Evolutionary conservation across 1,284 basidiomycete genomes (phyloP).

Genomic region (Quambalaria eucalypti): DNA sequence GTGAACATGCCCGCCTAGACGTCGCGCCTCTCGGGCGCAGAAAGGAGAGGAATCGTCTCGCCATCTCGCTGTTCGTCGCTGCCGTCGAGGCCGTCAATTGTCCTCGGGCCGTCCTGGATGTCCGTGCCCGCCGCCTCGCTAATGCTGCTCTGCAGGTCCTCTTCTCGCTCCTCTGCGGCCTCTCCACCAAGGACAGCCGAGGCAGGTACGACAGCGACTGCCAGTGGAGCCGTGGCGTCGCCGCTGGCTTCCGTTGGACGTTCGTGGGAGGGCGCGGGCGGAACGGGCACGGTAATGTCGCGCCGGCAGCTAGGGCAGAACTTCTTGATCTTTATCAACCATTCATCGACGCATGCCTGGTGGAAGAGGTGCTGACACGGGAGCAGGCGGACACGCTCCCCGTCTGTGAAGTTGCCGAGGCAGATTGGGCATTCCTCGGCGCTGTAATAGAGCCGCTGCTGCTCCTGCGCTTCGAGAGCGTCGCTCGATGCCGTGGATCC

Average conservation of each 20-base stretch:
- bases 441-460: constrained; percentile 3
- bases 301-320: constrained; percentile 46
- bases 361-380: constrained; percentile 46
- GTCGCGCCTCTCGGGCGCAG: too few species aligned
- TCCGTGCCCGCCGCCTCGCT: too few species aligned
- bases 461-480: not conserved
- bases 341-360: constrained; percentile 40
- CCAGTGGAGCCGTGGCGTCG: not conserved
- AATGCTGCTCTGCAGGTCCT: too few species aligned
- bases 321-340: constrained; percentile 39
- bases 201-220: not conserved
- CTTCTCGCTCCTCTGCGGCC: not conserved
- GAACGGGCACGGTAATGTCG: constrained; percentile 34
- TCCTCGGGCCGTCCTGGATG: too few species aligned
- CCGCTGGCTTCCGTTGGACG: too few species aligned
- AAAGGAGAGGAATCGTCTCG: too few species aligned
- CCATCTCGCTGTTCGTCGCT: too few species aligned
- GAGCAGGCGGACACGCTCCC: constrained; percentile 38
- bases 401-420: constrained; percentile 39
- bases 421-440: constrained; percentile 44
- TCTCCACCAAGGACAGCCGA: not conserved
- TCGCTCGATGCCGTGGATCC: not conserved
- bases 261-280: constrained; percentile 12
- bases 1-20: too few species aligned
- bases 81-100: too few species aligned